Evolutionary conservation across 2,329 filamentous ascomycete genomes (phyloP).

Genomic region (Arthrinium phaeospermum): DNA sequence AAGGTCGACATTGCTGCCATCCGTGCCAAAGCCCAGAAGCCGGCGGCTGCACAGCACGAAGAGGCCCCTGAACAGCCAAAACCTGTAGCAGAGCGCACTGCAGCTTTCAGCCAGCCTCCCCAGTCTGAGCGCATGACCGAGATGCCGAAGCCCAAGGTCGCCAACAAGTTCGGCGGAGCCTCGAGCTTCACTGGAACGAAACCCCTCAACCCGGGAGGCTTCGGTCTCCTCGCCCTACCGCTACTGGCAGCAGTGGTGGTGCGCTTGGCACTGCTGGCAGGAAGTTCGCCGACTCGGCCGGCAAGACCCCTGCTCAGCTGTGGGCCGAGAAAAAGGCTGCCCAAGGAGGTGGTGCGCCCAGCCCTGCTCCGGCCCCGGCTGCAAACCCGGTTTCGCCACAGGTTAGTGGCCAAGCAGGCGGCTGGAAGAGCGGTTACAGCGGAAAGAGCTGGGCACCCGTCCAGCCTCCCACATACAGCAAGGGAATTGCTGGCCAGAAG

Average conservation of each 20-base stretch:
- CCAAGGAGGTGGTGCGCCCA: conserved; percentile 67
- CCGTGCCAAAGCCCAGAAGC: conserved; percentile 78
- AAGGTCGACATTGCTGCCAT: conserved; percentile 98
- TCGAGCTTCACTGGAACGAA: conserved; percentile 86
- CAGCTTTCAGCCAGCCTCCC: conserved; percentile 68
- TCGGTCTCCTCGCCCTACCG: conserved; percentile 67
- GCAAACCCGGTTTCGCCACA: conserved; percentile 68
- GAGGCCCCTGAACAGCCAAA: conserved; percentile 56
- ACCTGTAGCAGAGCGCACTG: conserved; percentile 75
- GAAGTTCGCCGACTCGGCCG: conserved; percentile 92
- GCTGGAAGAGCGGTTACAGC: conserved; percentile 90
- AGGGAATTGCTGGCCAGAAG: conserved; percentile 65
- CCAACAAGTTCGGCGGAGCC: conserved; percentile 81
- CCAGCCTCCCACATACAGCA: conserved; percentile 73
- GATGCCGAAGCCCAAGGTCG: conserved; percentile 92
- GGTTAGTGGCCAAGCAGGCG: conserved; percentile 63
- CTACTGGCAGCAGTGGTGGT: conserved; percentile 54
- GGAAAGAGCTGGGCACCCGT: conserved; percentile 92
- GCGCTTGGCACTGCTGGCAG: conserved; percentile 79
- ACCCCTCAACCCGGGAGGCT: conserved; percentile 76
- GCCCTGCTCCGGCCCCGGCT: conserved; percentile 47
- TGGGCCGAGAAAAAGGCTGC: conserved; percentile 98
- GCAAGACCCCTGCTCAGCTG: conserved; percentile 94
- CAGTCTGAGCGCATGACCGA: conserved; percentile 82
- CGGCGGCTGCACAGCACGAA: conserved; percentile 42